These are phyloP conservation scores for Neurospora sp. DNA, from an alignment of 495 filamentous ascomycete genomes.

Conservation along the genomic window DNA sequence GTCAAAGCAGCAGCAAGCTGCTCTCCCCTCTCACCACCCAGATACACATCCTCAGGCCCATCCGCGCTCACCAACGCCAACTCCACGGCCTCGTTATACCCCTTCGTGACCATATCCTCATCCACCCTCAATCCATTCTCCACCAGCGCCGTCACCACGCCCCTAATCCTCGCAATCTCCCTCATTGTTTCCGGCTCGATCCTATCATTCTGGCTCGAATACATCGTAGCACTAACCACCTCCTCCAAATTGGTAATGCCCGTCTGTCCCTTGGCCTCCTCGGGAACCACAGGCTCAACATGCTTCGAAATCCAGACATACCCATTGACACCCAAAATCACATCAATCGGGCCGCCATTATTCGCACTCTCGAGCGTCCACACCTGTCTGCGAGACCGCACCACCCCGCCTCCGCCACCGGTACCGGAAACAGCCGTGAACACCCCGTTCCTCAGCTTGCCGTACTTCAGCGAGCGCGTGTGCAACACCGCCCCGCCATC, in stretches of 20 bases:
- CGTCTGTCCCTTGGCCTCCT: conserved; percentile 26
- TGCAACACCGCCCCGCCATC: conserved; percentile 82
- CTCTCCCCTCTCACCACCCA: conserved; percentile 62
- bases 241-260: conserved; percentile 79
- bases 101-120: conserved; percentile 77
- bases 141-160: conserved; percentile 71
- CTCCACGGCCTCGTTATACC: conserved; percentile 71
- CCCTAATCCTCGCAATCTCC: conserved; percentile 75
- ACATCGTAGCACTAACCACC: conserved; percentile 55
- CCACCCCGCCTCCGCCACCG: conserved; percentile 75
- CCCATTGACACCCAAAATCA: conserved; percentile 88
- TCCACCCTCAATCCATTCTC: conserved; percentile 77
- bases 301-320: conserved; percentile 91
- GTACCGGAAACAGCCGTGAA: conserved; percentile 74
- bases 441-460: conserved; percentile 85
- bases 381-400: conserved; percentile 70
- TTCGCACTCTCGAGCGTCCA: conserved; percentile 63
- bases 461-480: conserved; percentile 83
- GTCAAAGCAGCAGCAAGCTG: conserved; percentile 53
- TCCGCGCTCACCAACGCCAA: conserved; percentile 50
- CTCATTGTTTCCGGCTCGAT: conserved; percentile 64
- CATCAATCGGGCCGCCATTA: conserved; percentile 65
- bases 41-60: conserved; percentile 44
- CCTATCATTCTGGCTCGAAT: conserved; percentile 83
- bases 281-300: conserved; percentile 36